Conservation (phyloP, 2,329 filamentous ascomycete species). For the Achaetomium macrosporum region DNA sequence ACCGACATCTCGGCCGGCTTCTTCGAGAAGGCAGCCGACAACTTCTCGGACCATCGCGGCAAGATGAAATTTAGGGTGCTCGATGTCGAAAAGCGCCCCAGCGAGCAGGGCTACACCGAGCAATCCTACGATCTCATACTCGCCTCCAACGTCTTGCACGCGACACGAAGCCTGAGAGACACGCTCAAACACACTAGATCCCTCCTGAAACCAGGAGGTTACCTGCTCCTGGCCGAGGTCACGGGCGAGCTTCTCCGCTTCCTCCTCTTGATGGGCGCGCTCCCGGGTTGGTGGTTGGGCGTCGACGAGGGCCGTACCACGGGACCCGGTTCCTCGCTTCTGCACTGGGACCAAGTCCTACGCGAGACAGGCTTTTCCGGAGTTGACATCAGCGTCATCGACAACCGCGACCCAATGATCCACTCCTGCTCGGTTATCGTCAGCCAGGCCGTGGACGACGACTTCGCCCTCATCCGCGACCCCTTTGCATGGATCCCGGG, state of each 20-base stretch:
- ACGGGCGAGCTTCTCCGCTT: conserved; percentile 4
- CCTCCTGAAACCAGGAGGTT: conserved; percentile 35
- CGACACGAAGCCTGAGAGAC: conserved; percentile 26
- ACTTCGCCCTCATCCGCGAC: conserved; percentile 19
- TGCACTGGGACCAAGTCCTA: conserved; percentile 24
- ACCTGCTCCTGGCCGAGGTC: conserved; percentile 27
- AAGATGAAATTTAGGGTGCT: conserved; percentile 27
- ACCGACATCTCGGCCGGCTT: conserved; percentile 24
- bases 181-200: conserved; percentile 29
- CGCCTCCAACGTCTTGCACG: conserved; percentile 34
- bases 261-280: conserved; percentile 19
- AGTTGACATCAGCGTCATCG: conserved; percentile 17
- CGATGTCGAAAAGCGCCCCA: conserved; percentile 29
- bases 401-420: conserved; percentile 4
- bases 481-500: conserved; percentile 12
- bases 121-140: conserved; percentile 33
- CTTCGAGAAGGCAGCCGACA: conserved; percentile 27
- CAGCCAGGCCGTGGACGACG: conserved; percentile 24
- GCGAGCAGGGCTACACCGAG: conserved; percentile 29
- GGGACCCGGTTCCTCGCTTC: conserved; percentile 3
- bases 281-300: conserved; percentile 34
- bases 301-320: conserved; percentile 20
- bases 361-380: conserved; percentile 23
- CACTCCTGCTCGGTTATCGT: conserved; percentile 16
- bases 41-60: conserved; percentile 19